Evolutionary conservation across 139 green algal species (phyloP).

Genomic region (Gonium pectorale): DNA sequence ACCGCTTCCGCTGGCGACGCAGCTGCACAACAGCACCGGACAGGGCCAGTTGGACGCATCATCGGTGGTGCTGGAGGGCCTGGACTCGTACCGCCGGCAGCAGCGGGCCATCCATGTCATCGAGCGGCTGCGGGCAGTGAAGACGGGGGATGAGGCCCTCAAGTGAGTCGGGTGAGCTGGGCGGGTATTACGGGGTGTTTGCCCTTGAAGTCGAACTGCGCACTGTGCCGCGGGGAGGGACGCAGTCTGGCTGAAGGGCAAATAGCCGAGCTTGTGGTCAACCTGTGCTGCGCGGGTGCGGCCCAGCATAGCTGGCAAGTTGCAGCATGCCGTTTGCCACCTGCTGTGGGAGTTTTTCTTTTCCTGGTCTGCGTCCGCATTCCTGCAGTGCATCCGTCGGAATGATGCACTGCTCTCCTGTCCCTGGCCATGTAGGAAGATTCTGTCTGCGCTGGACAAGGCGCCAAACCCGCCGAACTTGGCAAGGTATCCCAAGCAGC

Average conservation of each 20-base stretch:
- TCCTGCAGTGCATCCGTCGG: too few relatives aligned
- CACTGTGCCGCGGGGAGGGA: too few relatives aligned
- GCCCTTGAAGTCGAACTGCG: too few relatives aligned
- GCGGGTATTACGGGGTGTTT: too few relatives aligned
- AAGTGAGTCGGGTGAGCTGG: conserved; percentile 49
- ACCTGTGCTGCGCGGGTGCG: too few relatives aligned
- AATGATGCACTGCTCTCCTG: too few relatives aligned
- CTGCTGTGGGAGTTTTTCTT: too few relatives aligned
- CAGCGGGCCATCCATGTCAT: conserved; percentile 48
- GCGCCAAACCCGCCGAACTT: conserved; percentile 40
- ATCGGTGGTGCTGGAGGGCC: conserved; percentile 36
- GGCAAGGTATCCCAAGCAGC: conserved; percentile 35
- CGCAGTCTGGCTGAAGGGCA: too few relatives aligned
- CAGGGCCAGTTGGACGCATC: neutral
- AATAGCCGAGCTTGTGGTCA: too few relatives aligned
- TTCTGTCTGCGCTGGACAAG: conserved; percentile 15
- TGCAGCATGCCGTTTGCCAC: too few relatives aligned
- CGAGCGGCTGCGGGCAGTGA: conserved; percentile 41
- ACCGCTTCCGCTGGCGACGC: conserved; percentile 53
- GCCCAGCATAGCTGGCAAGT: too few relatives aligned
- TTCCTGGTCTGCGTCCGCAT: too few relatives aligned
- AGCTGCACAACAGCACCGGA: neutral
- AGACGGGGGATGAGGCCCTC: conserved; percentile 45
- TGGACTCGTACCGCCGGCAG: conserved; percentile 50
- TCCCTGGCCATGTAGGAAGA: conserved; percentile 35